Percentiles rank a stretch among this genome's conserved stretches.
Conservation (phyloP, 1,139 yeast genomes). For the Suhomyces atakaporum region DNA sequence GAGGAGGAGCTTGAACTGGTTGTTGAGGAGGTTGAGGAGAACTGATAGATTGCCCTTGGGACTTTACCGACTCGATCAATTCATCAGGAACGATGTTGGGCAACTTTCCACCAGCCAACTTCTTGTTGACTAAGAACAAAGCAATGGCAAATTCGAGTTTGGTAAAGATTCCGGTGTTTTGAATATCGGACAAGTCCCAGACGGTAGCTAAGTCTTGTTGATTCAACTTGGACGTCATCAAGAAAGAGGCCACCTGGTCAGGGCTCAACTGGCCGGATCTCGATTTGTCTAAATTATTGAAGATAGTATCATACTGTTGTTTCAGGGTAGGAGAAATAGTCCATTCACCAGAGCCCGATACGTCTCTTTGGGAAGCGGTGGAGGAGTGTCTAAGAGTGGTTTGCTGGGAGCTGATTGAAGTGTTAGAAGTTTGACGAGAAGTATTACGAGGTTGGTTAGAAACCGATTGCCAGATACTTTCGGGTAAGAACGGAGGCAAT, state of each 20-base stretch:
- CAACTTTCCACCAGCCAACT: constrained; percentile 70
- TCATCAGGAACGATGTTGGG: constrained; percentile 70
- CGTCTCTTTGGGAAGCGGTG: constrained; percentile 15
- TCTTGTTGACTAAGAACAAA: constrained; percentile 86
- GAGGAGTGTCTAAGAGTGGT: constrained; percentile 41
- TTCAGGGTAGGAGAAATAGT: constrained; percentile 65
- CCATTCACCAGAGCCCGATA: constrained; percentile 53
- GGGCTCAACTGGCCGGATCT: constrained; percentile 68
- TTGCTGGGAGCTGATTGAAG: constrained; percentile 55
- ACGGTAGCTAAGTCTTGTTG: constrained; percentile 85
- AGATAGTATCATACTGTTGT: constrained; percentile 76
- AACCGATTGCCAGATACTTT: constrained; percentile 62
- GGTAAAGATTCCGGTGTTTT: constrained; percentile 81
- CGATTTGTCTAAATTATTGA: constrained; percentile 71
- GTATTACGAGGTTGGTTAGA: constrained; percentile 8
- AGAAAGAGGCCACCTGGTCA: constrained; percentile 82
- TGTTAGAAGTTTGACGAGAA: constrained; percentile 42
- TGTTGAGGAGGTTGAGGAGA: constrained; percentile 16
- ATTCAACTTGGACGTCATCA: constrained; percentile 81
- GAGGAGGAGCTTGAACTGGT: constrained; percentile 18
- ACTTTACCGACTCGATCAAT: constrained; percentile 41
- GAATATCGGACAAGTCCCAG: constrained; percentile 94
- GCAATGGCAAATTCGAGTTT: constrained; percentile 89
- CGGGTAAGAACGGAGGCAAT: constrained; percentile 73
- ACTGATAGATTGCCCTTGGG: constrained; percentile 18